Evolutionary conservation across 768 basidiomycete genomes (phyloP).

Genomic region (Serendipita vermifera): DNA sequence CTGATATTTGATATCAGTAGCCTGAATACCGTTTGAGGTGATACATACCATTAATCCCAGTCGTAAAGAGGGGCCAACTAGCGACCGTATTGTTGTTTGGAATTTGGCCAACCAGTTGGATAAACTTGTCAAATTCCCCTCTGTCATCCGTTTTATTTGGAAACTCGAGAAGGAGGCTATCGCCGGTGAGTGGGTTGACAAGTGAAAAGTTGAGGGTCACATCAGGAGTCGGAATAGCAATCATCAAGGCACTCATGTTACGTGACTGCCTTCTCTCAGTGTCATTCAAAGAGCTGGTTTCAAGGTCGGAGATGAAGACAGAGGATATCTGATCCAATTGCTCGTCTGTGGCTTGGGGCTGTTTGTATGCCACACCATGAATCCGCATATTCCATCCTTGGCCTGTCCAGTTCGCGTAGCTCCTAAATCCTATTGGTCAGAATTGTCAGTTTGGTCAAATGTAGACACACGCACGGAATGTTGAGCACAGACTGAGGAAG

Average conservation of each 20-base stretch:
- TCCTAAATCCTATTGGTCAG: no score
- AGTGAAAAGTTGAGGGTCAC: slow-evolving; percentile 2
- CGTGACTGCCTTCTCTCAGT: not conserved
- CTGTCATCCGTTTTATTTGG: not conserved
- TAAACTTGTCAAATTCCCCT: slow-evolving; percentile 5
- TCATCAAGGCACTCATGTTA: slow-evolving; percentile 6
- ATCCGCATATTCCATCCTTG: slow-evolving; percentile 3
- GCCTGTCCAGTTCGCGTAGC: slow-evolving; percentile 7
- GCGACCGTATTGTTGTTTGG: not conserved
- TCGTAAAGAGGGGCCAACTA: not conserved
- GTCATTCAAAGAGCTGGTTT: not conserved
- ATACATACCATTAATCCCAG: not conserved
- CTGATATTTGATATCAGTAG: not conserved
- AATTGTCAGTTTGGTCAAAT: no score
- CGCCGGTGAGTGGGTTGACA: not conserved
- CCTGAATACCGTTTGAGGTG: no score
- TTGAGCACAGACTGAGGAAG: slow-evolving; percentile 3
- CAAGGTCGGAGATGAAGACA: slow-evolving; percentile 9
- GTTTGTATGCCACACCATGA: slow-evolving; percentile 7
- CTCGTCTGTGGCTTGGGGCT: not conserved
- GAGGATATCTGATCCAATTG: not conserved
- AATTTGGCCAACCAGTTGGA: not conserved
- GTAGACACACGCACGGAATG: slow-evolving; percentile 9
- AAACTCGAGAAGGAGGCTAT: not conserved
- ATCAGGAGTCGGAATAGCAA: not conserved